Evolutionary conservation across 129 eudicot genomes (phyloP), one percentile per base, ranked within the genome.

Genomic region (Pseudognaphalium luteoalbum): DNA sequence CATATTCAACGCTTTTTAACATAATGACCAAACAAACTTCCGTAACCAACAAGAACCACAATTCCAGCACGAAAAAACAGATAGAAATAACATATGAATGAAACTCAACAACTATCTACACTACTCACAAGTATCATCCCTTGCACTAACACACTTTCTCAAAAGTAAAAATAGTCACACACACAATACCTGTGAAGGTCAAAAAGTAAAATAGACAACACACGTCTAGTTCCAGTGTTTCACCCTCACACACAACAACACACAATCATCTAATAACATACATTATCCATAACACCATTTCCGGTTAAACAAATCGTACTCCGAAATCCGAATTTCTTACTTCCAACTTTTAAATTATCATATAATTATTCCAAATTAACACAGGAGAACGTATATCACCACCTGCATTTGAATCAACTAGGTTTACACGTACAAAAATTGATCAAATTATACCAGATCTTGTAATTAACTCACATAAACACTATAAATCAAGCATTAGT

Each of bases 151-250:
- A 66, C 68, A 54, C 70, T 52, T 1, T 28, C 61, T 22, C 67
- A 66, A 68, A 52, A 58, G 69, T 66, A 66, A 79, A 73, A 52
- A 17, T 51, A 61, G 63, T 50, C 68, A 66, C 56, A n/a, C 16
- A 54, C 64, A 62, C 78, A 9, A 11, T 74, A 61, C 71, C 20
- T 57, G 76, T 80, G 75, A 80, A 61, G 54, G 70, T 58, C 75
- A 68, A 73, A 80, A 80, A 73, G 83, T 50, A 59, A 80, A 66
- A 66, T 69, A 73, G 47, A 80, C 68, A 15, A 59, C 70, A 61
- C 83, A 80, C 73, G 83, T 68, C 69, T 41, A 39, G 41, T 41
- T n/a, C n/a, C n/a, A n/a, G n/a, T n/a, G n/a, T n/a, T 66, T 41
- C 66, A 68, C 74, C 69, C 68, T 15, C 52, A 79, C 29, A 28